Conservation (phyloP, 345 rosid species). For the Brassica carinata region DNA sequence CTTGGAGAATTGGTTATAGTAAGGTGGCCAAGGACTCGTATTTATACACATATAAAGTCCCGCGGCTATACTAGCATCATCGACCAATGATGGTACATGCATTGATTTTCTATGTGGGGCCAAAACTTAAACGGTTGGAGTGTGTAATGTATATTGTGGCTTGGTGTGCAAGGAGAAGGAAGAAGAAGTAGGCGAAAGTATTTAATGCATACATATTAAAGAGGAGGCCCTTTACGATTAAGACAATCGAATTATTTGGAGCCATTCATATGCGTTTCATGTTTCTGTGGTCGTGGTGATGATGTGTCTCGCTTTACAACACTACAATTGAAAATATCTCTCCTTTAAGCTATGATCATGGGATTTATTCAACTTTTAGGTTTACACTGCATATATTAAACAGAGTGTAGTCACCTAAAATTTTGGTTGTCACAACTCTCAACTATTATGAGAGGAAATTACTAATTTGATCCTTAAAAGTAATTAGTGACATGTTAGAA, state of each 20-base stretch:
- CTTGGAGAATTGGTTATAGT: conserved; percentile 10
- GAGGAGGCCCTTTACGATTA: conserved; percentile 15
- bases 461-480: not conserved
- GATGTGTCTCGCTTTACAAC: conserved; percentile 28
- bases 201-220: conserved; percentile 28
- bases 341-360: conserved; percentile 18
- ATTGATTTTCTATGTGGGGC: conserved; percentile 2
- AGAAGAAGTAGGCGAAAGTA: conserved; percentile 26
- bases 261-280: conserved; percentile 43
- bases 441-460: not conserved
- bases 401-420: not conserved
- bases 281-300: conserved; percentile 34
- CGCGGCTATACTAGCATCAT: conserved; percentile 9
- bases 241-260: conserved; percentile 34
- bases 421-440: not conserved
- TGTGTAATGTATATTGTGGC: conserved; percentile 19
- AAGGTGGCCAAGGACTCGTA: conserved; percentile 10
- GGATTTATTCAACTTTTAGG: not conserved
- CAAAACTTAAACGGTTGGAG: conserved; percentile 24
- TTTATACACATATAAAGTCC: conserved; percentile 8
- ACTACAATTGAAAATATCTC: conserved; percentile 27
- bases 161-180: conserved; percentile 32
- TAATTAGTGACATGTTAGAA: no score
- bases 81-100: conserved; percentile 15
- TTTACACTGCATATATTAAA: not conserved